phyloP scores from a whole-genome alignment of 495 filamentous ascomycete genomes.

The Amniculicola lignicola region DNA sequence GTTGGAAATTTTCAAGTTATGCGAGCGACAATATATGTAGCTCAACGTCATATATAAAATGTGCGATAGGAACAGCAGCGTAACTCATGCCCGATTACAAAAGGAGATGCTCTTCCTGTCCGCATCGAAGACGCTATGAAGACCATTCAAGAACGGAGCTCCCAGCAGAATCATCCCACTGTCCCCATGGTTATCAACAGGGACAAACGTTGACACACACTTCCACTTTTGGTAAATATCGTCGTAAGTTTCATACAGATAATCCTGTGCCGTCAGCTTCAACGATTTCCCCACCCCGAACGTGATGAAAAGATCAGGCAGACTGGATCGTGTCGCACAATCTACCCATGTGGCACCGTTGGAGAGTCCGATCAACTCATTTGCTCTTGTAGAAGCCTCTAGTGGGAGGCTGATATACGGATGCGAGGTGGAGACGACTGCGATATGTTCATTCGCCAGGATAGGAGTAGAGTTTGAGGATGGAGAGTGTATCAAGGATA shows the following conservation, averaged over 20 bases:
- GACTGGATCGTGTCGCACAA: neutral
- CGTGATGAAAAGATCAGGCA: neutral
- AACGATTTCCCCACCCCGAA: neutral
- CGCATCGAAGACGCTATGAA: neutral
- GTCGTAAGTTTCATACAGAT: neutral
- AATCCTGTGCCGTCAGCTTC: neutral
- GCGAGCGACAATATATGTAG: too few relatives aligned
- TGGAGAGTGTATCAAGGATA: neutral
- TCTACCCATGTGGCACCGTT: neutral
- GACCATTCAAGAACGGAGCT: neutral
- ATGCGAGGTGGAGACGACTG: neutral
- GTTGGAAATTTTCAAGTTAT: too few relatives aligned
- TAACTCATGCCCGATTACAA: neutral
- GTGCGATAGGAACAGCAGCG: too few relatives aligned
- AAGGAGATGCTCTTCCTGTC: constrained; percentile 3
- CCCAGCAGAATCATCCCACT: neutral
- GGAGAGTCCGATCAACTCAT: neutral
- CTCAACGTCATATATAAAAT: too few relatives aligned
- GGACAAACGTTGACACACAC: neutral
- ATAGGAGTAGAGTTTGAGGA: neutral
- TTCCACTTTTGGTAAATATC: neutral
- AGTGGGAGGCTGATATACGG: neutral
- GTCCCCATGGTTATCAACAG: neutral
- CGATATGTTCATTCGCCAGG: neutral
- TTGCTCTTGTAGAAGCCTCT: neutral